These are phyloP conservation scores for Alternaria postmessia DNA, from an alignment of 2,329 filamentous ascomycete species.

Conservation along the genomic window DNA sequence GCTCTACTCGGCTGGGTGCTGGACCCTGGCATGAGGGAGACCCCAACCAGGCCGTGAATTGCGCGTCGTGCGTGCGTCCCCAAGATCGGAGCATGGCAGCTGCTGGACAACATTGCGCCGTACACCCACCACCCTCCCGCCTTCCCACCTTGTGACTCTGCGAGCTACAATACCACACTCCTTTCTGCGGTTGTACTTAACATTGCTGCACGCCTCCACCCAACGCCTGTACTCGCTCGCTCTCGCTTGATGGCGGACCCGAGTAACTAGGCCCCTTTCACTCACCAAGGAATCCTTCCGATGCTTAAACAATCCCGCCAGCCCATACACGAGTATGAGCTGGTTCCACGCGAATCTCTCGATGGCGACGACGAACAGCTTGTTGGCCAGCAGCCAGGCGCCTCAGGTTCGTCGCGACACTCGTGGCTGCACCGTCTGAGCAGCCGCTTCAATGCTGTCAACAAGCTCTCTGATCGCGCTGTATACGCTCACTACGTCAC, in stretches of 20 bases:
- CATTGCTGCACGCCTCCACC: background rate
- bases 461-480: constrained; percentile 39
- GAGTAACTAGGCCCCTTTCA: constrained; percentile 16
- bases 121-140: background rate
- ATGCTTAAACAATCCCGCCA: constrained; percentile 32
- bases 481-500: constrained; percentile 45
- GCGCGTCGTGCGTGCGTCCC: constrained; percentile 2
- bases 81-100: constrained; percentile 1
- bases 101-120: background rate
- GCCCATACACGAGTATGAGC: constrained; percentile 43
- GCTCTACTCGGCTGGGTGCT: background rate
- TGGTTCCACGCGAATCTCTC: constrained; percentile 40
- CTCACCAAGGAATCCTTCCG: constrained; percentile 9
- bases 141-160: background rate
- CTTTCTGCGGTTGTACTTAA: background rate
- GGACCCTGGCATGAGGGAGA: constrained; percentile 1
- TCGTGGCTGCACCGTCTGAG: constrained; percentile 39
- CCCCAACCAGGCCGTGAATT: constrained; percentile 3
- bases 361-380: constrained; percentile 33
- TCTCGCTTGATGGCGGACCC: constrained; percentile 18
- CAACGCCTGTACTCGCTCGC: background rate
- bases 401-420: constrained; percentile 20
- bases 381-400: constrained; percentile 19
- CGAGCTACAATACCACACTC: background rate
- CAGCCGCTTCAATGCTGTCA: constrained; percentile 30